These are phyloP conservation scores for Mesembryanthemum crystallinum DNA, from an alignment of 148 eudicot genomes.

Conservation along the genomic window DNA sequence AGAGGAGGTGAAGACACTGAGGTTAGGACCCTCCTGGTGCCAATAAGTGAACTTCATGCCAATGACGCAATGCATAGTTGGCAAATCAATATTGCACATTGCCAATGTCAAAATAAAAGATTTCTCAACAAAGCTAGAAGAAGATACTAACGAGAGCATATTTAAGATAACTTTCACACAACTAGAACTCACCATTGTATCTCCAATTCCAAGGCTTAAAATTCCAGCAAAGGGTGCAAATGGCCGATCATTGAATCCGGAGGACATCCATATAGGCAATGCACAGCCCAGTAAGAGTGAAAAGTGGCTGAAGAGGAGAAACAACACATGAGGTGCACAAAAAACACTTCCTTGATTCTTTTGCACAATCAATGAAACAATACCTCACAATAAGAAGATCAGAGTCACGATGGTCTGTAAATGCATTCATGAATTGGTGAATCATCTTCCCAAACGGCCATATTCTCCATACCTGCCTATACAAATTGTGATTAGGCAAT, in stretches of 20 bases:
- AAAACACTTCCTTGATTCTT: too few relatives aligned
- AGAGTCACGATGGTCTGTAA: constrained; percentile 97
- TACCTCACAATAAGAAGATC: constrained; percentile 92
- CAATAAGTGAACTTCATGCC: background rate
- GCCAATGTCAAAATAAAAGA: background rate
- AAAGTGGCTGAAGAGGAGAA: constrained; percentile 63
- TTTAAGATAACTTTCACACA: background rate
- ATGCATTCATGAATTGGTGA: constrained; percentile 93
- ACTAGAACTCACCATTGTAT: constrained; percentile 77
- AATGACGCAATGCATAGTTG: background rate
- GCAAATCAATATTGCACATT: background rate
- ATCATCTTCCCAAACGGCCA: constrained; percentile 87
- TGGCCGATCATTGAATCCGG: constrained; percentile 91
- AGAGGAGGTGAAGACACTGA: background rate
- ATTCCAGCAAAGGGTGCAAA: constrained; percentile 99
- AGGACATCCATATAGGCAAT: constrained; percentile 92
- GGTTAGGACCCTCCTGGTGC: background rate
- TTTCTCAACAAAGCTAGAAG: background rate
- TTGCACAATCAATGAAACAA: background rate
- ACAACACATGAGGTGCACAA: background rate
- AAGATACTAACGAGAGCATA: background rate
- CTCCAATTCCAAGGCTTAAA: constrained; percentile 98
- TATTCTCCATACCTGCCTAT: constrained; percentile 86
- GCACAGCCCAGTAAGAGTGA: constrained; percentile 98
- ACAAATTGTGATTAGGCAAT: constrained; percentile 20